These are phyloP conservation scores for Solanum stenotomum DNA, from an alignment of 257 asterid genomes.

Conservation along the genomic window DNA sequence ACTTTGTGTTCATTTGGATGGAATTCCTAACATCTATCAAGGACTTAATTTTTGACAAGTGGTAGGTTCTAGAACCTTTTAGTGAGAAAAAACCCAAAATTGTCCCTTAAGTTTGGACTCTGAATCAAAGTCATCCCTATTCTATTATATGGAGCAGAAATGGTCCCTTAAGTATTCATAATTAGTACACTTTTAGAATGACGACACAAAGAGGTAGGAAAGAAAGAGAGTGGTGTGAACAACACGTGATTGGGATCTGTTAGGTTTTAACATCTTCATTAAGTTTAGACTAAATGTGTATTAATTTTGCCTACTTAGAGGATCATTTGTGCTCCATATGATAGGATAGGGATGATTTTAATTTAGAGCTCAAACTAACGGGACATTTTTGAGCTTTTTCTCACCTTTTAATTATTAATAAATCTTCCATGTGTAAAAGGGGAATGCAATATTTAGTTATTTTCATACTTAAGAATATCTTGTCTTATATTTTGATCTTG, in stretches of 20 bases:
- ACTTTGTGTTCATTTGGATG: neutral
- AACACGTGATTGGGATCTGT: neutral
- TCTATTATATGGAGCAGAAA: neutral
- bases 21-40: neutral
- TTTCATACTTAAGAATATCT: neutral
- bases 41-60: neutral
- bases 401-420: neutral
- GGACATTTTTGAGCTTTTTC: neutral
- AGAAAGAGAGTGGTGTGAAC: neutral
- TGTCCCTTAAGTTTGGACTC: neutral
- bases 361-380: neutral
- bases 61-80: neutral
- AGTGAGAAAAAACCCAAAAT: neutral
- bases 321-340: neutral
- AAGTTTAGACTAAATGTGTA: neutral
- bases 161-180: neutral
- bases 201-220: neutral
- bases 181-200: neutral
- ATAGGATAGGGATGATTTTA: neutral
- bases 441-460: neutral
- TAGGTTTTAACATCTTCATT: neutral
- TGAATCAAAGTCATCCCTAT: neutral
- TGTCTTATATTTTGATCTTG: neutral
- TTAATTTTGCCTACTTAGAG: neutral
- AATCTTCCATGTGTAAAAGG: neutral